Evolutionary conservation across 1,139 yeast genomes (phyloP).

Genomic region (Candida anutae): DNA sequence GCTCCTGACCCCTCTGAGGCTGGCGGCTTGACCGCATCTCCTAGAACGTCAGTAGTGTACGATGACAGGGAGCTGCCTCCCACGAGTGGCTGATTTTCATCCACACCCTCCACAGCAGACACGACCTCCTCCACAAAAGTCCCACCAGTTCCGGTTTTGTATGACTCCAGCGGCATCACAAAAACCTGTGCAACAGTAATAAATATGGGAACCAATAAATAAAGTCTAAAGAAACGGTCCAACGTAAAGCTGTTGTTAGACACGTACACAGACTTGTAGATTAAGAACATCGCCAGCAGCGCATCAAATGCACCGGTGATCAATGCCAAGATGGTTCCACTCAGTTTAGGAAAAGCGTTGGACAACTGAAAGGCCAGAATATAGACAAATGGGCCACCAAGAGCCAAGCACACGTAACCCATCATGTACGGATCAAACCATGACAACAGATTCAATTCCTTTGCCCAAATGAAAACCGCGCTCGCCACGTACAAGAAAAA

Average conservation of each 20-base stretch:
- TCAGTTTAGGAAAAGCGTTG: slow-evolving; percentile 33
- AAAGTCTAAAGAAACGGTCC: slow-evolving; percentile 25
- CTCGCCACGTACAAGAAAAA: slow-evolving; percentile 29
- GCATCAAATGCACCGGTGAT: slow-evolving; percentile 43
- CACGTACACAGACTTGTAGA: slow-evolving; percentile 26
- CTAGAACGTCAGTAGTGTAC: slow-evolving; percentile 33
- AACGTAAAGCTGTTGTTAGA: slow-evolving; percentile 23
- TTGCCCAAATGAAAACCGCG: slow-evolving; percentile 29
- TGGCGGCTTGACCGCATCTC: slow-evolving; percentile 40
- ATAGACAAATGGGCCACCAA: slow-evolving; percentile 41
- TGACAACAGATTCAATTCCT: slow-evolving; percentile 8
- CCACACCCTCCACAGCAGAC: slow-evolving; percentile 21
- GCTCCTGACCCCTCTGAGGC: slow-evolving; percentile 36
- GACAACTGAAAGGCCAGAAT: slow-evolving; percentile 41
- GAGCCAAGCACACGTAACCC: slow-evolving; percentile 35
- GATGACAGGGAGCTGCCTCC: slow-evolving; percentile 26
- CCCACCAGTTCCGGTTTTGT: slow-evolving; percentile 37
- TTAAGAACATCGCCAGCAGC: slow-evolving; percentile 37
- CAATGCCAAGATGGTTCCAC: slow-evolving; percentile 36
- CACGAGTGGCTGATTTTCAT: slow-evolving; percentile 36
- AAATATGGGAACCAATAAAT: slow-evolving; percentile 33
- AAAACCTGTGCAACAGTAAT: slow-evolving; percentile 32
- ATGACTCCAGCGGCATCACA: slow-evolving; percentile 35
- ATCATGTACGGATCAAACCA: slow-evolving; percentile 32
- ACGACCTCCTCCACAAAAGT: slow-evolving; percentile 42